Percentiles rank a stretch among this genome's conserved stretches.
phyloP scores from a whole-genome alignment of 2,329 filamentous ascomycete species.

The Penicillium griseofulvum region DNA sequence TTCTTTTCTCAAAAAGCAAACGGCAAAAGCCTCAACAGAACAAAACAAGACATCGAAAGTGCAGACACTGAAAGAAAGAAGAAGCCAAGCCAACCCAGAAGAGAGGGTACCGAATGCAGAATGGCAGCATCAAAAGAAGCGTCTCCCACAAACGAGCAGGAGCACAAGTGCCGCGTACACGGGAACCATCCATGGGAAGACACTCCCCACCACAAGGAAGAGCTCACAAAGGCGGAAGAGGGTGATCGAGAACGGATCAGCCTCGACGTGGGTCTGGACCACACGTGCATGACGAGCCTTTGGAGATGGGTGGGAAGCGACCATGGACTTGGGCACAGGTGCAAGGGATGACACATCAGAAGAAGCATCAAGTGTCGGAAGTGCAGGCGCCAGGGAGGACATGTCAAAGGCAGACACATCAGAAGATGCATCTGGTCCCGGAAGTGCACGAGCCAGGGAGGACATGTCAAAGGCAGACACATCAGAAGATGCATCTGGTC shows the following conservation, averaged over 20 bases:
- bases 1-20: background rate
- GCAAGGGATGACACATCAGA: background rate
- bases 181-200: background rate
- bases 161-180: background rate
- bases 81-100: background rate
- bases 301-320: background rate
- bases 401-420: background rate
- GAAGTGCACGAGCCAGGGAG: background rate
- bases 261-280: background rate
- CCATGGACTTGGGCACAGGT: background rate
- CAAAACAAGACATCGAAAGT: background rate
- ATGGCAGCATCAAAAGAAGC: background rate
- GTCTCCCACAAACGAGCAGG: background rate
- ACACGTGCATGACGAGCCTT: background rate
- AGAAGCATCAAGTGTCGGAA: background rate
- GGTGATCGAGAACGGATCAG: background rate
- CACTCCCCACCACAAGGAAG: background rate
- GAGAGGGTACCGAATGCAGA: background rate
- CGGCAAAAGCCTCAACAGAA: conserved; percentile 2
- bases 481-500: too few relatives aligned
- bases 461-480: background rate
- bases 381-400: background rate
- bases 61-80: background rate
- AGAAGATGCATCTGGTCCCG: too few relatives aligned
- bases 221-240: background rate